phyloP scores from a whole-genome alignment of 192 early-diverging fungal genomes.

The Backusella parvicylindrica region DNA sequence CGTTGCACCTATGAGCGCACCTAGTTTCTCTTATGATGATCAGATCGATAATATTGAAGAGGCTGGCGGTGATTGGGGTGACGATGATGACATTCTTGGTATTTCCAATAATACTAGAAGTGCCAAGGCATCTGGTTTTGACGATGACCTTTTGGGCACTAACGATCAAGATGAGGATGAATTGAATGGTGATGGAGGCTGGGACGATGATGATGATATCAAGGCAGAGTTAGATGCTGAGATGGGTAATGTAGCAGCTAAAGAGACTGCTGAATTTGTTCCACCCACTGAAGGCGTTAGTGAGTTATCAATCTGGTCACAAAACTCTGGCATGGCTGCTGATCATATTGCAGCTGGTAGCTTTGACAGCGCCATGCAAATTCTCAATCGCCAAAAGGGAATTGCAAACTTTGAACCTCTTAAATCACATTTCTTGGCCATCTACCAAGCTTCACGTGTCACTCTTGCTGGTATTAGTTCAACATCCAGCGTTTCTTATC shows the following conservation, averaged over 20 bases:
- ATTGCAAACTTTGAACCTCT: constrained; percentile 90
- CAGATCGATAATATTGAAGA: constrained; percentile 55
- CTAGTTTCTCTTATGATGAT: constrained; percentile 49
- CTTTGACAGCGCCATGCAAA: constrained; percentile 93
- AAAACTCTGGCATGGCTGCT: constrained; percentile 81
- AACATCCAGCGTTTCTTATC: constrained; percentile 58
- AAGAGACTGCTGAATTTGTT: constrained; percentile 57
- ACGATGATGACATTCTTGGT: constrained; percentile 65
- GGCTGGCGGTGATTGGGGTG: constrained; percentile 74
- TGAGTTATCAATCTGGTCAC: constrained; percentile 74
- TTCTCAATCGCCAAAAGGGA: constrained; percentile 91
- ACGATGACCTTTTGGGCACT: constrained; percentile 16
- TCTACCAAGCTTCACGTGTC: constrained; percentile 73
- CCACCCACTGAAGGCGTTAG: constrained; percentile 72
- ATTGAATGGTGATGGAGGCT: constrained; percentile 85
- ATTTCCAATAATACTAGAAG: constrained; percentile 34
- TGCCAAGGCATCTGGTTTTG: constrained; percentile 31
- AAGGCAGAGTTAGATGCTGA: constrained; percentile 64
- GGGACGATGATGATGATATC: constrained; percentile 85
- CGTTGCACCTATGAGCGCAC: constrained; percentile 43
- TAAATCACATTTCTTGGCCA: constrained; percentile 82
- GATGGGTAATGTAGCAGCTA: constrained; percentile 51
- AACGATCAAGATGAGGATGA: constrained; percentile 55
- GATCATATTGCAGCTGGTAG: constrained; percentile 95
- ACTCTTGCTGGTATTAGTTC: constrained; percentile 57